A percentile compares a stretch with the other conserved stretches of the same genome.
phyloP scores from a whole-genome alignment of 495 filamentous ascomycete species.

The Oleoguttula mirabilis region DNA sequence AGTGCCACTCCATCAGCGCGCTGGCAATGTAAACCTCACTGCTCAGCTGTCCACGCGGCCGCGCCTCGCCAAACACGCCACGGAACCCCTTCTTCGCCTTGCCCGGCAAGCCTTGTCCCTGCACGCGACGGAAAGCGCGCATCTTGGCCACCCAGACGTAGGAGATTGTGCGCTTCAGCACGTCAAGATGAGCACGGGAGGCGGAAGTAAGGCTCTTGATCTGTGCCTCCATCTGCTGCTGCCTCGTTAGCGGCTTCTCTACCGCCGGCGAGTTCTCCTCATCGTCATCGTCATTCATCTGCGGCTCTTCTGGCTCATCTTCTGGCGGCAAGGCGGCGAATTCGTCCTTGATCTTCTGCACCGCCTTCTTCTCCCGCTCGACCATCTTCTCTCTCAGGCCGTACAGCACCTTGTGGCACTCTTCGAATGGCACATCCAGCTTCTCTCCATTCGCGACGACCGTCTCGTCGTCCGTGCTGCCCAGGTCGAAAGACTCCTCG shows the following conservation, averaged over 20 bases:
- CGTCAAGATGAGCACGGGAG: slow-evolving; percentile 54
- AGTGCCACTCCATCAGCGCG: slow-evolving; percentile 85
- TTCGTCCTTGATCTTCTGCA: slow-evolving; percentile 59
- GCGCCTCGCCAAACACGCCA: slow-evolving; percentile 75
- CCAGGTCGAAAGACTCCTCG: slow-evolving; percentile 34
- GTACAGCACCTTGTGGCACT: slow-evolving; percentile 73
- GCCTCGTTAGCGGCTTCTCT: slow-evolving; percentile 36
- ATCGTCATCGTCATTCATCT: slow-evolving; percentile 49
- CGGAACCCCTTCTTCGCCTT: slow-evolving; percentile 52
- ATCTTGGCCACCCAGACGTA: slow-evolving; percentile 91
- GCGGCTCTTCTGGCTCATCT: slow-evolving; percentile 28
- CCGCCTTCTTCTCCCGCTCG: slow-evolving; percentile 54
- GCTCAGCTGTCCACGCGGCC: slow-evolving; percentile 70
- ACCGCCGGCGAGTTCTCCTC: slow-evolving; percentile 42
- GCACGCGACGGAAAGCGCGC: slow-evolving; percentile 82
- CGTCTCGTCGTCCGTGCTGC: slow-evolving; percentile 5
- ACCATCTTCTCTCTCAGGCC: slow-evolving; percentile 61
- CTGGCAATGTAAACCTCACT: slow-evolving; percentile 89
- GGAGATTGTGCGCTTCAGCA: slow-evolving; percentile 67
- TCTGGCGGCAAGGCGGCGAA: slow-evolving; percentile 27
- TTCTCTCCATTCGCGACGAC: slow-evolving; percentile 44
- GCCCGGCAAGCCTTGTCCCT: slow-evolving; percentile 70
- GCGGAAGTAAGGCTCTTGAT: slow-evolving; percentile 60
- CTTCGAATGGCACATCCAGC: slow-evolving; percentile 71
- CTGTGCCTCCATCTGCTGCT: slow-evolving; percentile 33